Base-by-base conservation (phyloP, 2,329 filamentous ascomycete genomes). In the Orbilia javanica region DNA sequence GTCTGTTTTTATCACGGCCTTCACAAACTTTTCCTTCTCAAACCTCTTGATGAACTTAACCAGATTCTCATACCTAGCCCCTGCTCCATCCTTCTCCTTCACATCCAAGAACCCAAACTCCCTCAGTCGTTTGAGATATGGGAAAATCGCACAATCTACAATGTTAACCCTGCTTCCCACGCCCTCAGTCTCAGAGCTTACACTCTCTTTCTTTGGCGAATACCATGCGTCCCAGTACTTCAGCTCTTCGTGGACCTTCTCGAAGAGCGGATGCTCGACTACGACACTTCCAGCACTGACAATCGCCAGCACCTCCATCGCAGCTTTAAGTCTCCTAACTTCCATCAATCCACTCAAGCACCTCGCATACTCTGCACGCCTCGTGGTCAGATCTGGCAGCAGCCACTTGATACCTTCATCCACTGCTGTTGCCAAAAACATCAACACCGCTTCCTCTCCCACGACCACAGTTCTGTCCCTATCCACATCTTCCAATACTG, bases 401-500 rank as follows among this genome's bases (percentile, higher is more conserved):
- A 78, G 20, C 67, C 74, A 67, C 36, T 72, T 72, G 50, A 53
- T 57, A 3, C 67, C 74, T 34, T 72, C 67, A 10, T 78, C 74
- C 31, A 67, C 67, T 4, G 69, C 66, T 46, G 80, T 80, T 34
- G 81, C 81, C 13, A 82, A 27, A 50, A 82, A 82, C 60, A 81
- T 68, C 52, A 82, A 20, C 4, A 81, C 80, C 0, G 80, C 79
- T 6, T 81, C 74, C 0, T 80, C 79, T n/a, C 81, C 80, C 20
- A 60, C 76, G 10, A 82, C 70, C 6, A 79, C 80, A 22, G 80
- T 82, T 34, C 68, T 75, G 50, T 81, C 81, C 42, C 68, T 80
- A 69, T 82, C 81, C 34, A 79, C 68, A 57, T 82, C 81, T n/a
- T 81, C 79, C 22, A 82, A 66, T 3, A 80, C 77, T 6, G 81